Evolutionary conservation across 257 asterid species (phyloP).

Genomic region (Craterostigma plantagineum): DNA sequence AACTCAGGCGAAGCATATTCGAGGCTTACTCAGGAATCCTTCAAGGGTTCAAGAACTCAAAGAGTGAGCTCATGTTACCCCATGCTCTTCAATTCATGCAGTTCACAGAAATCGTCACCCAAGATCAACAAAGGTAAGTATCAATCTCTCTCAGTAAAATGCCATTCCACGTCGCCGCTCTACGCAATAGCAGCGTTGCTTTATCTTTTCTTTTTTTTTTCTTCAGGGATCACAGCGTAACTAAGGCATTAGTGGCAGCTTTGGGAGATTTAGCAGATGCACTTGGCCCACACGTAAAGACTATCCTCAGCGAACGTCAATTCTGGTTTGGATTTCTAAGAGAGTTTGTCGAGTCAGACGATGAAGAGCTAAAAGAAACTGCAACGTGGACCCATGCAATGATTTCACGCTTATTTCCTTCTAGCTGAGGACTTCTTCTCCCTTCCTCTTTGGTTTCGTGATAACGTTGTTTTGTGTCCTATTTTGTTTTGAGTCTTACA

Average conservation of each 20-base stretch:
- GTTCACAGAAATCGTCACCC: constrained; percentile 53
- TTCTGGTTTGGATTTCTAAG: constrained; percentile 32
- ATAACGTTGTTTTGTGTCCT: too few species aligned
- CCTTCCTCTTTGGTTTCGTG: background rate
- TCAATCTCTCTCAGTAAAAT: too few species aligned
- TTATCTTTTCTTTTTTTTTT: too few species aligned
- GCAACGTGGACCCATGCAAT: constrained; percentile 84
- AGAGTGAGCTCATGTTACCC: constrained; percentile 50
- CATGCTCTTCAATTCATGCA: constrained; percentile 62
- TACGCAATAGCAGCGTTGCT: too few species aligned
- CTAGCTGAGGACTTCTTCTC: constrained; percentile 16
- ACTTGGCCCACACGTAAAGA: constrained; percentile 49
- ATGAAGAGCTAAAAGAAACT: constrained; percentile 63
- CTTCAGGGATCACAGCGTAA: constrained; percentile 57
- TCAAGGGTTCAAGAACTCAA: constrained; percentile 64
- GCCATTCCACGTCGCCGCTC: too few species aligned
- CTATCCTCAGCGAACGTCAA: constrained; percentile 32
- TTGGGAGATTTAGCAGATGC: constrained; percentile 89
- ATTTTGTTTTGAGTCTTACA: too few species aligned
- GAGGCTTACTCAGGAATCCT: constrained; percentile 83
- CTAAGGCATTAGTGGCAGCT: constrained; percentile 76
- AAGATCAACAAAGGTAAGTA: constrained; percentile 38
- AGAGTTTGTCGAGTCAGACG: constrained; percentile 71
- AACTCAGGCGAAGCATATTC: constrained; percentile 56
- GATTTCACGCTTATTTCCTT: constrained; percentile 58